A percentile compares a stretch with the other conserved stretches of the same genome.
Conservation (phyloP, 257 asterid species). For the Fraxinus pennsylvanica region DNA sequence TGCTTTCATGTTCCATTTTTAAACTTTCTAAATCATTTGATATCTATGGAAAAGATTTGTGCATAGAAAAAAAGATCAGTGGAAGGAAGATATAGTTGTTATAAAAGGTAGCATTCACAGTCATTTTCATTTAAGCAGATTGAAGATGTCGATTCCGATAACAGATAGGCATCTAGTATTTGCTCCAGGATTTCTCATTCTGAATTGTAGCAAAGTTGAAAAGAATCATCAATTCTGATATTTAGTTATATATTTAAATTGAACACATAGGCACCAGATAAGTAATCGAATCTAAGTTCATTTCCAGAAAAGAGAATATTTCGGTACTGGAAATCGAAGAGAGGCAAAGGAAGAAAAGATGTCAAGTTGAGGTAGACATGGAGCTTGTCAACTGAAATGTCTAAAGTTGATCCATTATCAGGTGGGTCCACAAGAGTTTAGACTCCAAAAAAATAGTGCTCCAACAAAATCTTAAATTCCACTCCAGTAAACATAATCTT, state of each 20-base stretch:
- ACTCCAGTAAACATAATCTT: neutral
- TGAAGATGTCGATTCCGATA: neutral
- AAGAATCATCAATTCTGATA: neutral
- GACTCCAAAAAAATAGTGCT: neutral
- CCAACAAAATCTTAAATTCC: neutral
- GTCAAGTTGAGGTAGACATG: neutral
- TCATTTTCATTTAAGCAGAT: neutral
- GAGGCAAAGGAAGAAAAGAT: neutral
- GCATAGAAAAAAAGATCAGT: conserved; percentile 25
- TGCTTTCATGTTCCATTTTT: conserved; percentile 34
- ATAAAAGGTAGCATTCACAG: neutral
- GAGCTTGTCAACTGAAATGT: neutral
- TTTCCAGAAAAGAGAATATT: too few species aligned
- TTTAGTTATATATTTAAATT: too few species aligned
- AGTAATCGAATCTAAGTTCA: neutral
- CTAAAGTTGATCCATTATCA: neutral
- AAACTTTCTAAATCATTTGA: conserved; percentile 46
- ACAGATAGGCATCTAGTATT: neutral
- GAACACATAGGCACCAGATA: neutral
- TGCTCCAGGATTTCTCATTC: neutral
- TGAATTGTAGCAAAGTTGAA: neutral
- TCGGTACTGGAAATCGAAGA: neutral
- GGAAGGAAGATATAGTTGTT: conserved; percentile 5
- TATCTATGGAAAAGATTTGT: conserved; percentile 44
- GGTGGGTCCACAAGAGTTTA: neutral